phyloP scores from a whole-genome alignment of 1,139 yeast species.

The Geotrichum klebahnii region DNA sequence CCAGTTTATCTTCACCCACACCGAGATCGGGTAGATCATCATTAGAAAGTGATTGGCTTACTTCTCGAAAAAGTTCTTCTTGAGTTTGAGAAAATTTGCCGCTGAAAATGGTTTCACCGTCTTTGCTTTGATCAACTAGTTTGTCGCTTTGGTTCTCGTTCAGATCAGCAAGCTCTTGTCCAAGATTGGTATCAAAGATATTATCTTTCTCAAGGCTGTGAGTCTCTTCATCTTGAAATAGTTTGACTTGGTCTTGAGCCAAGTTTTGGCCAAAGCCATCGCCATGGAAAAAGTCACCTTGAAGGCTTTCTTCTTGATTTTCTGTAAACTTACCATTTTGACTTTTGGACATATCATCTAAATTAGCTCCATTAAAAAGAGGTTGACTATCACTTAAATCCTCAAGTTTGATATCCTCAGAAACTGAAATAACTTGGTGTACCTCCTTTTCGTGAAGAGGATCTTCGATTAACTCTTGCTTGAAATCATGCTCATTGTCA shows the following conservation, averaged over 20 bases:
- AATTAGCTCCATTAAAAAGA: not conserved
- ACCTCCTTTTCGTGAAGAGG: too few relatives aligned
- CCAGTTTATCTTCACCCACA: not conserved
- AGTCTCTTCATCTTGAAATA: not conserved
- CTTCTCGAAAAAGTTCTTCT: not conserved
- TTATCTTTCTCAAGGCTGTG: not conserved
- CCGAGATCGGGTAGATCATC: not conserved
- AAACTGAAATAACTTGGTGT: too few relatives aligned
- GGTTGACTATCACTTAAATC: not conserved
- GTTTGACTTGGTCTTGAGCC: not conserved
- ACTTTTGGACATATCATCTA: not conserved
- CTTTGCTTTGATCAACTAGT: not conserved
- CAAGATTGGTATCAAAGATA: not conserved
- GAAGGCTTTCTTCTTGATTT: too few relatives aligned
- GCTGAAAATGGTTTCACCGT: not conserved
- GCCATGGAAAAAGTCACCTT: too few relatives aligned
- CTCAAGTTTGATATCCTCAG: not conserved
- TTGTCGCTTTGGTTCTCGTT: not conserved
- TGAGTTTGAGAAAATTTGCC: not conserved
- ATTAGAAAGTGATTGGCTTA: not conserved
- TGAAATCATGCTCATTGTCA: not conserved
- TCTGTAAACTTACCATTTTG: not conserved
- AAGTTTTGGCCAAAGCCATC: too few relatives aligned
- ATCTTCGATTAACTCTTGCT: not conserved
- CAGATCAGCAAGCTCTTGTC: constrained; percentile 1